A percentile compares a stretch with the other conserved stretches of the same genome.
Evolutionary conservation across 305 asterid genomes (phyloP).

Genomic region (Ilex paraguariensis): DNA sequence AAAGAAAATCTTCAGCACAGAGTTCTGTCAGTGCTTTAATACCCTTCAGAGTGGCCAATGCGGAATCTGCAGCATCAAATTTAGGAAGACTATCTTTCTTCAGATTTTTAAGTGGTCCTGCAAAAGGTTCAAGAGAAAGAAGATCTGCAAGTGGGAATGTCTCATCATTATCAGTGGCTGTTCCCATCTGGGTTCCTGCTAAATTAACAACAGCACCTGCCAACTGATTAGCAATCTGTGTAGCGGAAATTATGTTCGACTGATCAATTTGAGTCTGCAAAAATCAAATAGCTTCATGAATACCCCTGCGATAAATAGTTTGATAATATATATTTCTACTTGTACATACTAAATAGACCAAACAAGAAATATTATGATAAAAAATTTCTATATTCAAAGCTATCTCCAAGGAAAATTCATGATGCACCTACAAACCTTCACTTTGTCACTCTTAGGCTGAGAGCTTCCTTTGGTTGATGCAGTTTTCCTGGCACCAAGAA

Average conservation of each 20-base stretch:
- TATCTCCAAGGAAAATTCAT: too few relatives aligned
- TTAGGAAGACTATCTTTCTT: conserved; percentile 73
- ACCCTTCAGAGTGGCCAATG: conserved; percentile 85
- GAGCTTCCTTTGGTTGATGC: conserved; percentile 49
- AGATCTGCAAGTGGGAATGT: conserved; percentile 72
- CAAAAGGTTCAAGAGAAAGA: conserved; percentile 84
- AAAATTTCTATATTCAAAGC: too few relatives aligned
- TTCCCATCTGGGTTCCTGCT: conserved; percentile 76
- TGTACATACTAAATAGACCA: too few relatives aligned
- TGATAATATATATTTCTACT: background rate
- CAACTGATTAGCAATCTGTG: conserved; percentile 76
- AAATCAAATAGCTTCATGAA: conserved; percentile 17
- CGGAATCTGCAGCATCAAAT: conserved; percentile 89
- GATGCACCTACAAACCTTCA: conserved; percentile 56
- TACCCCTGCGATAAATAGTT: conserved; percentile 8
- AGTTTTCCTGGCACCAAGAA: conserved; percentile 56
- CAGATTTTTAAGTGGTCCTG: conserved; percentile 58
- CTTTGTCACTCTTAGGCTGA: conserved; percentile 62
- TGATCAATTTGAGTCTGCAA: conserved; percentile 92
- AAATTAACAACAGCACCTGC: conserved; percentile 82
- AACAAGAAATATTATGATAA: too few relatives aligned
- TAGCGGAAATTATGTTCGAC: conserved; percentile 70
- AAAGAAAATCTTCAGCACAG: conserved; percentile 69
- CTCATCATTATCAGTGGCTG: conserved; percentile 56
- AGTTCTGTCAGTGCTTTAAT: conserved; percentile 90